Conservation (phyloP, 2,329 filamentous ascomycete species). For the Paecilomyces formosus region DNA sequence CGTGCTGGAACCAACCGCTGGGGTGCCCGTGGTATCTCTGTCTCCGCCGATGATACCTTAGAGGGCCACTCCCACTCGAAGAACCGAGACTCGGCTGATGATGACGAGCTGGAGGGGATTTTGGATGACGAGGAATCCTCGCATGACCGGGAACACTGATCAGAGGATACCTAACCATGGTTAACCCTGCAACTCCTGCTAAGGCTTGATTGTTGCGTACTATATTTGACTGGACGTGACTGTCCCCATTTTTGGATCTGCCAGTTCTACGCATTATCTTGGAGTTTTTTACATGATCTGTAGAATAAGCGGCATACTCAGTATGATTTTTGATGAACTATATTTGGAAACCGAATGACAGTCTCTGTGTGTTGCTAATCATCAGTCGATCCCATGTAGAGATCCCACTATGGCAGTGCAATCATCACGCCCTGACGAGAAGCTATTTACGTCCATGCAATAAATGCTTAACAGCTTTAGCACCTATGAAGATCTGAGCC, state of each 20-base stretch:
- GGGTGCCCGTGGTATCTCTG: slow-evolving; percentile 52
- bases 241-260: neutral
- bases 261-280: neutral
- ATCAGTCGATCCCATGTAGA: neutral
- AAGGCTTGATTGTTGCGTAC: neutral
- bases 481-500: neutral
- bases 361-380: neutral
- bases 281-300: neutral
- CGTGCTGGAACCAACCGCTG: slow-evolving; percentile 39
- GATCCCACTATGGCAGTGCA: neutral
- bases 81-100: slow-evolving; percentile 5
- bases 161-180: neutral
- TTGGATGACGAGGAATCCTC: slow-evolving; percentile 13
- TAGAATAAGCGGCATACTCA: neutral
- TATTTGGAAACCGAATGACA: neutral
- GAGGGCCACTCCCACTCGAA: slow-evolving; percentile 15
- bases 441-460: neutral
- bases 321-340: neutral
- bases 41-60: slow-evolving; percentile 50
- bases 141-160: neutral
- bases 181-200: neutral
- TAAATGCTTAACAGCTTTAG: neutral
- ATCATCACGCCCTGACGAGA: neutral
- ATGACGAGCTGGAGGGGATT: slow-evolving; percentile 11
- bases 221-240: neutral